Conservation (phyloP, 345 rosid genomes). For the Turritis glabra region DNA sequence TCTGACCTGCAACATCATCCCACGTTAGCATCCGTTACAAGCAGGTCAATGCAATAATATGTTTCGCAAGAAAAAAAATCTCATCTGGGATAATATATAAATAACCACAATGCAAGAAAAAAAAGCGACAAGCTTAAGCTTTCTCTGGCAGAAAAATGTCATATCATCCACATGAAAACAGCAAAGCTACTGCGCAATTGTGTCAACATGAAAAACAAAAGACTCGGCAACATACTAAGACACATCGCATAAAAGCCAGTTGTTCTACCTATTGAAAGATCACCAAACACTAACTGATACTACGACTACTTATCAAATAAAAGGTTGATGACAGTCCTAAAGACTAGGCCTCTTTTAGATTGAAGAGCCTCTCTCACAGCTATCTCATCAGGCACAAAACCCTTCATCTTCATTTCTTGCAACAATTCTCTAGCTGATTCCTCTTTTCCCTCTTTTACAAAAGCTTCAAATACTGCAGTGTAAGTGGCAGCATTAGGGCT, state of each 20-base stretch:
- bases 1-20: slow-evolving; percentile 61
- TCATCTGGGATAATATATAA: not conserved
- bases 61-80: not conserved
- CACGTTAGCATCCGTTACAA: slow-evolving; percentile 8
- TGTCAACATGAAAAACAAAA: slow-evolving; percentile 8
- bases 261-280: slow-evolving; percentile 6
- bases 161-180: not conserved
- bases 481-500: slow-evolving; percentile 55
- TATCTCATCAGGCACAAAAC: slow-evolving; percentile 56
- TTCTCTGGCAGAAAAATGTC: not conserved
- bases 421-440: slow-evolving; percentile 55
- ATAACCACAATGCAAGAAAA: not conserved
- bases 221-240: slow-evolving; percentile 5
- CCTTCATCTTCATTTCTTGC: slow-evolving; percentile 50
- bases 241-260: not conserved
- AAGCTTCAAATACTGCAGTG: slow-evolving; percentile 57
- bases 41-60: not conserved
- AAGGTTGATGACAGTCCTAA: slow-evolving; percentile 48
- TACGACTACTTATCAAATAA: slow-evolving; percentile 49
- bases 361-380: slow-evolving; percentile 48
- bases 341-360: slow-evolving; percentile 49
- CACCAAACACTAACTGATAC: not conserved
- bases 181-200: not conserved
- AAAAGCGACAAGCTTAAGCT: not conserved
- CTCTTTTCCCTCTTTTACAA: slow-evolving; percentile 45